These are phyloP conservation scores for Peziza echinospora DNA, from an alignment of 495 filamentous ascomycete genomes.

Conservation along the genomic window DNA sequence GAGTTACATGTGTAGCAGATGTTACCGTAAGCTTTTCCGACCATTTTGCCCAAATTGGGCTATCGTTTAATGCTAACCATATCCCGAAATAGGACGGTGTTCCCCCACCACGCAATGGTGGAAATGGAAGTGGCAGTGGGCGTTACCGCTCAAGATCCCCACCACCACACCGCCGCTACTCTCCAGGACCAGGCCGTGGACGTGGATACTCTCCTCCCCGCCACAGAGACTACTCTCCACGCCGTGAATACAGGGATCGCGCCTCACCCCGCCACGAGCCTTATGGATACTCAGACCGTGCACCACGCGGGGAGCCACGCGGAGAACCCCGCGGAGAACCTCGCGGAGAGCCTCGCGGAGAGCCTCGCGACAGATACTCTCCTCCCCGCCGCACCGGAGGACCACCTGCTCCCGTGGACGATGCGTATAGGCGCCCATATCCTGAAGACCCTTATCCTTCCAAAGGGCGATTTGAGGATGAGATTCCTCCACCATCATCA, in stretches of 20 bases:
- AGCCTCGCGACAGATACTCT: conserved; percentile 16
- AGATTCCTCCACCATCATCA: background rate
- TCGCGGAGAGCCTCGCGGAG: conserved; percentile 16
- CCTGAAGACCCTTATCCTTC: conserved; percentile 1
- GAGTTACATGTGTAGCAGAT: conserved; percentile 65
- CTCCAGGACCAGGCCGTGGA: conserved; percentile 1
- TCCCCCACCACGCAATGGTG: conserved; percentile 1
- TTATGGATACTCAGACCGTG: conserved; percentile 18
- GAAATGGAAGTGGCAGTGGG: conserved; percentile 1
- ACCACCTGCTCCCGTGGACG: conserved; percentile 10
- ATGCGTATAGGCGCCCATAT: conserved; percentile 10
- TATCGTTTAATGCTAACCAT: background rate
- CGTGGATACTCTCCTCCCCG: conserved; percentile 15
- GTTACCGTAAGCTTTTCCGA: conserved; percentile 27
- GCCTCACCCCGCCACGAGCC: conserved; percentile 16
- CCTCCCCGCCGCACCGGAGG: conserved; percentile 12
- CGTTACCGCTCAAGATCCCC: background rate
- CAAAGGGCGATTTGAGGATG: conserved; percentile 2
- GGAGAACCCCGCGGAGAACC: conserved; percentile 10
- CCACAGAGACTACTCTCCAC: conserved; percentile 1
- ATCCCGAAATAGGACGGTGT: conserved; percentile 9
- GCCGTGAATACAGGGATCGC: conserved; percentile 1
- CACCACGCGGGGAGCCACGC: conserved; percentile 16
- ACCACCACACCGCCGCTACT: background rate
- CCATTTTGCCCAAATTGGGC: conserved; percentile 1